Conservation (phyloP, 2,329 filamentous ascomycete genomes). For the Sporothrix protearum region DNA sequence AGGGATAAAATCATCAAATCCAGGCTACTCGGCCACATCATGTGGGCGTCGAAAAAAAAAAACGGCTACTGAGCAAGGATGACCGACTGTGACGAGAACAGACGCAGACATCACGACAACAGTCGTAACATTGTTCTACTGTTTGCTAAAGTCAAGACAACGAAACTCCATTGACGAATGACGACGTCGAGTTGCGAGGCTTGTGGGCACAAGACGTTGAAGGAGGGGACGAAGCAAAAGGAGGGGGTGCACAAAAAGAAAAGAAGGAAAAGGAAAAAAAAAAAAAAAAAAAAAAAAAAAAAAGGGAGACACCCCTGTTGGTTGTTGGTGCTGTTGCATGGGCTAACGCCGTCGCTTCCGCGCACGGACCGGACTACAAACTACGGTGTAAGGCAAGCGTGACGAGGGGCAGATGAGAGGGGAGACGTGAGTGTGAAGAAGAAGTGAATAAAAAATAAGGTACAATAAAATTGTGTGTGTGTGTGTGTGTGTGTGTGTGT, state of each 20-base stretch:
- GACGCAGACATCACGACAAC: not conserved
- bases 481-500: no score
- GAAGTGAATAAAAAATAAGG: not conserved
- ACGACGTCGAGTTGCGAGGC: not conserved
- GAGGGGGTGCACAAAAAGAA: not conserved
- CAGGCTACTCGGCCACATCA: not conserved
- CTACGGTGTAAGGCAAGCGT: constrained; percentile 2
- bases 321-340: not conserved
- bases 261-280: no score
- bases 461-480: no score
- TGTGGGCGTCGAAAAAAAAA: not conserved
- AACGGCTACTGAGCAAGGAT: not conserved
- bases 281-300: not conserved
- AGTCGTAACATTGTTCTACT: not conserved
- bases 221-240: not conserved
- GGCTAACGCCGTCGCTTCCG: constrained; percentile 15
- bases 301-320: not conserved
- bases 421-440: not conserved
- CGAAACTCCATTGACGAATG: not conserved
- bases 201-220: not conserved
- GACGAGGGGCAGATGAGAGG: not conserved
- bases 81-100: not conserved
- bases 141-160: not conserved
- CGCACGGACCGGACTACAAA: constrained; percentile 14
- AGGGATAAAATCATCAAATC: no score